Base-by-base conservation (phyloP, 2,329 filamentous ascomycete species). In the Emergomyces pasteurianus region DNA sequence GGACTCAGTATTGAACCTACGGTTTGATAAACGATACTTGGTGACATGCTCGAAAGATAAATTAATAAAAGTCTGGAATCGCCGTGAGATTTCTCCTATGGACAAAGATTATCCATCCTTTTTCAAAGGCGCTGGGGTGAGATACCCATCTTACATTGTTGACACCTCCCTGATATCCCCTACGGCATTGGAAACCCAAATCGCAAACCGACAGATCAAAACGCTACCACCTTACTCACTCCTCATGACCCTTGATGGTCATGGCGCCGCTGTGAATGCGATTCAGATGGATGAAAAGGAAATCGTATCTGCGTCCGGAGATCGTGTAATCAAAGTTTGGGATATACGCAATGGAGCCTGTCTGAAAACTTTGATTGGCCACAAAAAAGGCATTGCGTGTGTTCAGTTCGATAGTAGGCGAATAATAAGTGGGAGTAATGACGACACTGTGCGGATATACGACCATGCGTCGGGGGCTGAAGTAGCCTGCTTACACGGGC, bases 41-140 rank as follows among this genome's bases (percentile, higher is more conserved):
- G 90, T 97, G 14, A 99, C 94, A 0, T 97, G 94, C 69, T 97
- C 92, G 56, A 99, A 99, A 73, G 94, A 99, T 74, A 95, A 92
- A 73, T 88, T 88, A 0, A 96, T 99, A 79, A 96, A 96, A 74
- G 86, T 99, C 21, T 99, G 95, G 83, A 97, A 92, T 72, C 86
- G 94, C 5, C 81, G 79, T 21, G 79, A 85, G 21, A 77, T 96
- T n/a, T 77, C 71, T 52, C 74, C 74, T 3, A 71, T 73, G 34
- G 75, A 79, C 64, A 70, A 75, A 28, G 70, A 79, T 60, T 79
- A 79, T 65, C 76, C 79, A 31, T 61, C 73, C 64, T 59, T 81
- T 69, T 63, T 72, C 67, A 65, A 74, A 43, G 71, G 76, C 49
- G 71, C 74, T 10, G 73, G 72, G 4, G 77, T 78, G 21, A 74